Percentiles rank a stretch among this genome's conserved stretches.
phyloP scores from a whole-genome alignment of 2,329 filamentous ascomycete genomes.

The Parafenestella ontariensis region DNA sequence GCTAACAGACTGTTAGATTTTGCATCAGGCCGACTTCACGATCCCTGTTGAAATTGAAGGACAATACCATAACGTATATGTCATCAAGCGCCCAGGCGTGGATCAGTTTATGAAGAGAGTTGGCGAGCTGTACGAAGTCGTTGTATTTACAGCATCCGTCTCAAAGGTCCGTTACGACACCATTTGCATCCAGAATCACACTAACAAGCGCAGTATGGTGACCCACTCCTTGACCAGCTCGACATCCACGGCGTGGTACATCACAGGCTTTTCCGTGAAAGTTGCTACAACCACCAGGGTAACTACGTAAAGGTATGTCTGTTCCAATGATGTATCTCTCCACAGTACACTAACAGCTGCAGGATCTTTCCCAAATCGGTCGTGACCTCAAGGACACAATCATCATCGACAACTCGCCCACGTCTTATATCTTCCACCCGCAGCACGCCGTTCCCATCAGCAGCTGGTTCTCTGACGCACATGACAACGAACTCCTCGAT shows the following conservation, averaged over 20 bases:
- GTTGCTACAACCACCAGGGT: slow-evolving; percentile 98
- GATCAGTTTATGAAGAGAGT: slow-evolving; percentile 99
- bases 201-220: slow-evolving; percentile 74
- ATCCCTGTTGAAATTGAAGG: slow-evolving; percentile 99
- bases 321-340: not conserved
- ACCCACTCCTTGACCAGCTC: slow-evolving; percentile 92
- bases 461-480: slow-evolving; percentile 99
- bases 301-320: slow-evolving; percentile 86
- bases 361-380: slow-evolving; percentile 94
- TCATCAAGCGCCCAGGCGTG: slow-evolving; percentile 98
- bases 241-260: slow-evolving; percentile 98
- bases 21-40: slow-evolving; percentile 98
- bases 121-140: slow-evolving; percentile 96
- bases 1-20: slow-evolving; percentile 67
- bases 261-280: slow-evolving; percentile 94
- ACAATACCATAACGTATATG: slow-evolving; percentile 98
- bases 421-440: slow-evolving; percentile 98
- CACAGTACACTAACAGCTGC: slow-evolving; percentile 9
- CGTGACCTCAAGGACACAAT: slow-evolving; percentile 96
- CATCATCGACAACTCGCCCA: slow-evolving; percentile 99
- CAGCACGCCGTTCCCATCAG: slow-evolving; percentile 99
- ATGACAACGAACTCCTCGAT: slow-evolving; percentile 98
- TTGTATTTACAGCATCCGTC: slow-evolving; percentile 97
- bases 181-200: not conserved
- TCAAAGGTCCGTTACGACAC: slow-evolving; percentile 73